Conservation (phyloP, 371 early-diverging fungal species). For the Mortierella sp. region DNA sequence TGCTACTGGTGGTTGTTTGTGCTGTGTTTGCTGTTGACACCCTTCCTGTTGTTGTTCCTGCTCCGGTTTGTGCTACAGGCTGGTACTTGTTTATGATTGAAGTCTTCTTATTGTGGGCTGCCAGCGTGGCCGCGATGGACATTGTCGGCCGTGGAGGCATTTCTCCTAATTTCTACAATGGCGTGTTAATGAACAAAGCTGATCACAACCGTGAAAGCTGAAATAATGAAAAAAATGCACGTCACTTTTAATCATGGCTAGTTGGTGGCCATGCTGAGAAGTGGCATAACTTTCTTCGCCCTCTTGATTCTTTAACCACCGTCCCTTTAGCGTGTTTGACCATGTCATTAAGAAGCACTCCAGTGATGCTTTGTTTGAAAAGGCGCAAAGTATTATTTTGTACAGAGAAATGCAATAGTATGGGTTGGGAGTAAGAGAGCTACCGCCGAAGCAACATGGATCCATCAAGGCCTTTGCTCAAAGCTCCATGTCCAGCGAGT, state of each 20-base stretch:
- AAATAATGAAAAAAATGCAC: not conserved
- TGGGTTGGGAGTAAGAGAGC: not conserved
- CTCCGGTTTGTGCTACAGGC: not conserved
- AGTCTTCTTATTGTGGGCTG: slow-evolving; percentile 41
- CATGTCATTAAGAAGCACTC: not conserved
- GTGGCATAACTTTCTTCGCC: not conserved
- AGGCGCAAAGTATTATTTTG: not conserved
- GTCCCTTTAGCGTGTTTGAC: too few species aligned
- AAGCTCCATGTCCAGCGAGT: slow-evolving; percentile 47
- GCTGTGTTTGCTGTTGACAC: not conserved
- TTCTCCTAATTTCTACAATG: slow-evolving; percentile 4
- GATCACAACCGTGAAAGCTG: not conserved
- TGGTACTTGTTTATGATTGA: slow-evolving; percentile 23
- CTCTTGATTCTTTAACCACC: not conserved
- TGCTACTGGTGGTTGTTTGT: not conserved
- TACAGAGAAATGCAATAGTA: not conserved
- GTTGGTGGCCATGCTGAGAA: too few species aligned
- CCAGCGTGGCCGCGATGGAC: slow-evolving; percentile 56
- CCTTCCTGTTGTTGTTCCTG: not conserved
- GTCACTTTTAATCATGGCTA: too few species aligned
- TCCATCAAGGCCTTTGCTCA: not conserved
- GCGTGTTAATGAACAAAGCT: not conserved
- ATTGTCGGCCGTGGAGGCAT: slow-evolving; percentile 34
- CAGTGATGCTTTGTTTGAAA: not conserved
- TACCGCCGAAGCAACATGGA: not conserved